Evolutionary conservation across 2,329 filamentous ascomycete species (phyloP), one percentile per base, ranked within the genome.

Genomic region (Esteya vermicola): DNA sequence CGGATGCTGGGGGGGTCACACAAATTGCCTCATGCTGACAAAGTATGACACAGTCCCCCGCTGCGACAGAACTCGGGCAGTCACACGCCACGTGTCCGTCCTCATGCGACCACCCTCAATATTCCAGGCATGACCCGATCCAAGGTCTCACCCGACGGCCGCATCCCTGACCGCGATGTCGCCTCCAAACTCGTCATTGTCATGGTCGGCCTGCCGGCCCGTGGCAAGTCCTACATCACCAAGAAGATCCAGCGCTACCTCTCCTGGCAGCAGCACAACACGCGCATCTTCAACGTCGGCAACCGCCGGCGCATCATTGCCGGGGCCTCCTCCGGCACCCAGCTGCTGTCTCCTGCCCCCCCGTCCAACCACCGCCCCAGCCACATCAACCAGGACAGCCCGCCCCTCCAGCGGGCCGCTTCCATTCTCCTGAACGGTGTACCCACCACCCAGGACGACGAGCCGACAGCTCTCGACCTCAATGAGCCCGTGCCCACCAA

Each of bases 221-320:
- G 91, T 52, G 91, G 91, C 56, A 98, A 98, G 64, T 95, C 88
- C 41, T 98, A 98, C 62, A 93, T 98, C 53, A 96, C 91, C 45
- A 96, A 96, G 68, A 98, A 98, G 64, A 74, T 98, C 47, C 83
- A 91, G 43, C 75, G 91, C 45, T 98, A 96, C 56, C 65, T 98
- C 38, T 89, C 93, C 37, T 98, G 91, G 91, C 78, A 95, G 53
- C 91, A 98, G 55, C 89, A 98, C 60, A 85, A 94, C 53, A 91
- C 88, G 12, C 75, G 72, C 49, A 95, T 98, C 51, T 98, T 98
- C 74, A 98, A 98, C 53, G 91, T 98, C 28, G 91, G 91, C 45
- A 89, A 94, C 59, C 74, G 86, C 53, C 74, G 91, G 51, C 80
- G 91, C 51, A 75, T 88, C 38, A 85, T 80, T 16, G 83, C 81